Evolutionary conservation across 352 stramenopile genomes (phyloP), one percentile per base, ranked within the genome.

Genomic region (Phytophthora melonis): DNA sequence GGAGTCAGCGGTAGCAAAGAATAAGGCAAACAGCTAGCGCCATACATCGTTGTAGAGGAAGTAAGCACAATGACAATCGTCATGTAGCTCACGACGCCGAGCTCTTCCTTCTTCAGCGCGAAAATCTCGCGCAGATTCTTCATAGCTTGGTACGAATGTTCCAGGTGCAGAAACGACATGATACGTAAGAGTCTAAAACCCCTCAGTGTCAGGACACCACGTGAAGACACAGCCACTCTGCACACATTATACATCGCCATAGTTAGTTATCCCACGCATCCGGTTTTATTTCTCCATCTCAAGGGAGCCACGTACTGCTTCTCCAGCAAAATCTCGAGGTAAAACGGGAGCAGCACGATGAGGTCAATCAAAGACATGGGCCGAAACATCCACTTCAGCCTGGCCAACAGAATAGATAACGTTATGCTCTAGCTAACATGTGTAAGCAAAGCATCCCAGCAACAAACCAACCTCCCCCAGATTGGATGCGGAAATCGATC

Each of bases 291-390:
- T 1, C 3, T 43, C 11, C 45, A 54, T 9, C 47, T 25, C 47
- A 27, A 7, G 1, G 4, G 19, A 36, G 6, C 13, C 56, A 83
- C 87, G 64, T 66, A 94, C 86, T 87, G 69, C 5, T 87, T 77
- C 61, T 93, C 79, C 36, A 87, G 77, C 30, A 76, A 81, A n/a
- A 96, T 93, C 66, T 95, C 89, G 3, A 96, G 45, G 71, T 91
- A 96, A 60, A 94, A 96, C 8, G 89, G 89, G 19, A 95, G 60
- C 18, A 96, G 77, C 8, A 92, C 85, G 36, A 90, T 62, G 16
- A 95, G 76, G 43, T 95, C 89, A 54, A 96, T 95, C 21, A 95
- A 18, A 0, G 89, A 95, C 86, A 95, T 93, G 1, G 89, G 88
- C 23, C 80, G 81, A 0, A 87, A 11, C 88, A 94, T 95, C 89